These are phyloP conservation scores for Calonectria leucothoes DNA, from an alignment of 2,329 filamentous ascomycete genomes.

Conservation along the genomic window DNA sequence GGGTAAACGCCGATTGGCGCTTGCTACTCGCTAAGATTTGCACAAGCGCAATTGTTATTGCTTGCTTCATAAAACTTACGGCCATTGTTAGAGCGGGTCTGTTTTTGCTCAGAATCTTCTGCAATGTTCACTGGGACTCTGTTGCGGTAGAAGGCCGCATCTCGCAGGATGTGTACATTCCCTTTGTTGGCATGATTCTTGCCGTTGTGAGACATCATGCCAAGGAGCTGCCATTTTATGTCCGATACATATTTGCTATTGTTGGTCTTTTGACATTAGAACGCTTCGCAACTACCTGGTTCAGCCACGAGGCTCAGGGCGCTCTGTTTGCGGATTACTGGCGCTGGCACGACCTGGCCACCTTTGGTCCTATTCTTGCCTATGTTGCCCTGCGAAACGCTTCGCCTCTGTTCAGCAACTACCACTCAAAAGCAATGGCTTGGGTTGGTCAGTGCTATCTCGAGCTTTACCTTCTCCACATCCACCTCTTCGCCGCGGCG, in stretches of 20 bases:
- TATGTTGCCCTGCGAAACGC: constrained; percentile 64
- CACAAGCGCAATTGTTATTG: constrained; percentile 50
- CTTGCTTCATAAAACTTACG: constrained; percentile 44
- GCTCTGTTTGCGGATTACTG: constrained; percentile 59
- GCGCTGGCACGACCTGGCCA: neutral
- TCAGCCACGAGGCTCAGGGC: constrained; percentile 56
- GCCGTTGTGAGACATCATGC: constrained; percentile 39
- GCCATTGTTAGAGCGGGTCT: constrained; percentile 35
- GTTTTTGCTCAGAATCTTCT: constrained; percentile 50
- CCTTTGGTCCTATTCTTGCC: constrained; percentile 61
- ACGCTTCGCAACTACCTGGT: constrained; percentile 46
- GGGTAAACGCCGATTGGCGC: constrained; percentile 54
- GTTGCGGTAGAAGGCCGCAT: constrained; percentile 60
- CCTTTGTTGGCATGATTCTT: constrained; percentile 67
- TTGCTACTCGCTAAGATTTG: constrained; percentile 63
- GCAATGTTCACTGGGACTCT: constrained; percentile 55
- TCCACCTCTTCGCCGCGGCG: constrained; percentile 71
- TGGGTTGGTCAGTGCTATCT: constrained; percentile 67
- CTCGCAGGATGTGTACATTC: constrained; percentile 66
- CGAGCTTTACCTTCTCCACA: constrained; percentile 70
- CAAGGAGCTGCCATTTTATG: constrained; percentile 42
- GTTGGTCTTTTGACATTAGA: constrained; percentile 58
- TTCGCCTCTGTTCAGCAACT: constrained; percentile 23
- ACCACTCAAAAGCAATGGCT: constrained; percentile 55
- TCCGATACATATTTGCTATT: constrained; percentile 58